A percentile compares a stretch with the other conserved stretches of the same genome.
Evolutionary conservation across 1,139 yeast genomes (phyloP).

Genomic region (Blastobotrys buckinghamii): DNA sequence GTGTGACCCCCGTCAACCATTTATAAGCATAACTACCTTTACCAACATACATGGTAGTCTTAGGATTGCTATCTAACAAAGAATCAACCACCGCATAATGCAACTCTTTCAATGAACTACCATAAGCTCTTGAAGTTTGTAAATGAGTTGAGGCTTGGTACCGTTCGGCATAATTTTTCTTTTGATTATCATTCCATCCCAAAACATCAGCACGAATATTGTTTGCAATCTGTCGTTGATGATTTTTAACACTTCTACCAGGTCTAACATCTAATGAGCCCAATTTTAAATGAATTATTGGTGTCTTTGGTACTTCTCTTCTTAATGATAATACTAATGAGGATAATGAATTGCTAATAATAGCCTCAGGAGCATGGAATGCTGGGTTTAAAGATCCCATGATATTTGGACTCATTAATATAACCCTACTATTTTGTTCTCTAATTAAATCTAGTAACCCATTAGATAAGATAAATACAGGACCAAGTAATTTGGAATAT

Average conservation of each 20-base stretch:
- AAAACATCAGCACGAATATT: conserved; percentile 37
- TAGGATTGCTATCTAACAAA: conserved; percentile 28
- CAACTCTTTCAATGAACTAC: conserved; percentile 31
- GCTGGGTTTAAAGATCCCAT: conserved; percentile 37
- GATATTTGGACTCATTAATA: conserved; percentile 36
- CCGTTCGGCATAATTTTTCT: conserved; percentile 34
- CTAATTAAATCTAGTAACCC: conserved; percentile 58
- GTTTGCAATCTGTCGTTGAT: conserved; percentile 28
- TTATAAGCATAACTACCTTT: conserved; percentile 35
- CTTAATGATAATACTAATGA: conserved; percentile 34
- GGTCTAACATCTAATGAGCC: conserved; percentile 37
- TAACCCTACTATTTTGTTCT: conserved; percentile 36
- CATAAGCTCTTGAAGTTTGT: conserved; percentile 30
- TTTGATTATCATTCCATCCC: conserved; percentile 37
- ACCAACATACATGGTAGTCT: conserved; percentile 36
- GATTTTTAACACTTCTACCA: conserved; percentile 17
- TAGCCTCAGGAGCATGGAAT: conserved; percentile 39
- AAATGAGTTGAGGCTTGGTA: conserved; percentile 32
- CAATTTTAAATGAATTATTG: conserved; percentile 28
- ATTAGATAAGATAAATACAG: conserved; percentile 47
- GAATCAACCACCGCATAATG: conserved; percentile 35
- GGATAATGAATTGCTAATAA: conserved; percentile 34
- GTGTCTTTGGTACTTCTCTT: conserved; percentile 33
- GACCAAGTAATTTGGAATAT: conserved; percentile 43
- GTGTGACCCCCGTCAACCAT: conserved; percentile 28